phyloP scores from a whole-genome alignment of 768 basidiomycete species.

The Lactarius sp. region DNA sequence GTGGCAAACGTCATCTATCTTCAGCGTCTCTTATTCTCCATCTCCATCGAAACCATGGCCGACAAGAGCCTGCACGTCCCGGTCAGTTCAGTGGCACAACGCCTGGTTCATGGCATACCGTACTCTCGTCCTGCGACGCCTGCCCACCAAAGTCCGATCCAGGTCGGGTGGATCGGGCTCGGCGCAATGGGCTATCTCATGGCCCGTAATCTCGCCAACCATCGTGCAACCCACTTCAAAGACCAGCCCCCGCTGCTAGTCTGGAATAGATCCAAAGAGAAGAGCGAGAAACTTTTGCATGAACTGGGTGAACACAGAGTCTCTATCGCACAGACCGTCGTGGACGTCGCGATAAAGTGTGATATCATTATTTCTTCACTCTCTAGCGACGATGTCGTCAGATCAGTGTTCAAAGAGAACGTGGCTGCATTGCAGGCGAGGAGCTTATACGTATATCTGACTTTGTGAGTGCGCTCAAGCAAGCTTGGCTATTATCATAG shows the following conservation, averaged over 20 bases:
- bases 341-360: slow-evolving; percentile 33
- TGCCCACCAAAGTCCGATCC: slow-evolving; percentile 29
- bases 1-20: slow-evolving; percentile 6
- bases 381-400: slow-evolving; percentile 65
- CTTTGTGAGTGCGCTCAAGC: neutral
- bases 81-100: slow-evolving; percentile 19
- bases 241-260: slow-evolving; percentile 54
- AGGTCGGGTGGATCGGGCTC: slow-evolving; percentile 48
- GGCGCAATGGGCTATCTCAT: slow-evolving; percentile 73
- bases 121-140: slow-evolving; percentile 62
- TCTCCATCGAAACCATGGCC: slow-evolving; percentile 6
- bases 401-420: slow-evolving; percentile 56
- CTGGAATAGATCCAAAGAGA: slow-evolving; percentile 68
- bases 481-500: slow-evolving; percentile 20
- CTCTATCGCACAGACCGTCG: slow-evolving; percentile 42
- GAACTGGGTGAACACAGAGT: slow-evolving; percentile 51
- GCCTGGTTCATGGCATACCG: slow-evolving; percentile 31
- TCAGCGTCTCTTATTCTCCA: too few relatives aligned
- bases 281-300: slow-evolving; percentile 52
- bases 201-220: slow-evolving; percentile 72
- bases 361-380: slow-evolving; percentile 76
- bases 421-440: slow-evolving; percentile 53
- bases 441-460: neutral
- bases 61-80: slow-evolving; percentile 5
- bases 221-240: slow-evolving; percentile 36